phyloP scores from a whole-genome alignment of 352 stramenopile species.

The Pythium rhizo-oryzae region DNA sequence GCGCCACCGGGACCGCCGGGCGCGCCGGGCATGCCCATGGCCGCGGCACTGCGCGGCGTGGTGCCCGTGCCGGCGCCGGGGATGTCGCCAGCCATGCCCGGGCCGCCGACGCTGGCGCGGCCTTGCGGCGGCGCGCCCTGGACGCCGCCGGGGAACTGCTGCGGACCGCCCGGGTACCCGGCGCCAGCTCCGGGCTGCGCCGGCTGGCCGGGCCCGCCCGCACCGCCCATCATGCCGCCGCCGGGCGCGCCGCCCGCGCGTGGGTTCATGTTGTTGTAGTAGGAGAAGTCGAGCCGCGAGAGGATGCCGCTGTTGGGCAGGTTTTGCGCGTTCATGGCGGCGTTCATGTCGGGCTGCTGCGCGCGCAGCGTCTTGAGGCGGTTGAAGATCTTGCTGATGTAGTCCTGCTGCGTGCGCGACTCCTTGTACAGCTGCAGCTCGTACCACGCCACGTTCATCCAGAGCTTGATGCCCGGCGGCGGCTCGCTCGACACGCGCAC shows the following conservation, averaged over 20 bases:
- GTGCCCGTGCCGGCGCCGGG: conserved; percentile 7
- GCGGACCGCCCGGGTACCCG: conserved; percentile 43
- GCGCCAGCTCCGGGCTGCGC: conserved; percentile 19
- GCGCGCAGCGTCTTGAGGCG: conserved; percentile 73
- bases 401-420: conserved; percentile 82
- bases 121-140: conserved; percentile 27
- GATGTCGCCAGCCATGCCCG: conserved; percentile 28
- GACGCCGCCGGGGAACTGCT: conserved; percentile 38
- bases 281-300: conserved; percentile 72
- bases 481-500: conserved; percentile 81
- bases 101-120: conserved; percentile 21
- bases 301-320: conserved; percentile 76
- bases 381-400: conserved; percentile 90
- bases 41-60: conserved; percentile 23
- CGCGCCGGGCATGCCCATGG: conserved; percentile 23
- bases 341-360: conserved; percentile 76
- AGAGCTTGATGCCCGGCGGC: conserved; percentile 79
- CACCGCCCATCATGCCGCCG: conserved; percentile 21
- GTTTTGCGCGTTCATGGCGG: conserved; percentile 60
- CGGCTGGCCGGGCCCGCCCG: conserved; percentile 13
- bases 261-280: conserved; percentile 73
- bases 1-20: neutral
- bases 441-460: conserved; percentile 89
- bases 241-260: conserved; percentile 26
- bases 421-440: conserved; percentile 86